These are phyloP conservation scores for Aaosphaeria pasadenensis DNA, from an alignment of 2,329 filamentous ascomycete species.

Conservation along the genomic window DNA sequence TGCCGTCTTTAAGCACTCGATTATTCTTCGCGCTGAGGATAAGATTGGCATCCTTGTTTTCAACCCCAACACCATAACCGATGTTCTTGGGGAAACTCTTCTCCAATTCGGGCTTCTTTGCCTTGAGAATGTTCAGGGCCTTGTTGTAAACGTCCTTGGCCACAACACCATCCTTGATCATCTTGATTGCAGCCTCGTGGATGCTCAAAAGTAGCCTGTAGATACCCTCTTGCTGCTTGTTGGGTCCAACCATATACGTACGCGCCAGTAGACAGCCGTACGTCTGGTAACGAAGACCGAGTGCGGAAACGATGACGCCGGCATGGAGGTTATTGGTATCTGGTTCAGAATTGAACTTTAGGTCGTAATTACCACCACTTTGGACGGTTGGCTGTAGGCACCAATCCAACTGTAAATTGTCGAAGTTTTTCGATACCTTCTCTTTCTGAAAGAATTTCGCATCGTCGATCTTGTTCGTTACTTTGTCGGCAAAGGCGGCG, in stretches of 20 bases:
- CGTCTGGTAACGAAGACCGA: conserved; percentile 92
- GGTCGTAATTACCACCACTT: conserved; percentile 92
- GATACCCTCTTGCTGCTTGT: conserved; percentile 90
- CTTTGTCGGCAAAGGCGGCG: conserved; percentile 77
- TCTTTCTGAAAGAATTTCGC: conserved; percentile 86
- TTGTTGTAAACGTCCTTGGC: conserved; percentile 92
- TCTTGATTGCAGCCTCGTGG: conserved; percentile 86
- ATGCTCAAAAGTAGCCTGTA: conserved; percentile 85
- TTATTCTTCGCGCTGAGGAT: conserved; percentile 83
- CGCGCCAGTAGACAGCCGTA: conserved; percentile 91
- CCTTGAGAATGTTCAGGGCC: conserved; percentile 73
- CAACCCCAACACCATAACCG: conserved; percentile 88
- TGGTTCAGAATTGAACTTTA: conserved; percentile 74
- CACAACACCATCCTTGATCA: conserved; percentile 79
- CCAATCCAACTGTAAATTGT: conserved; percentile 89
- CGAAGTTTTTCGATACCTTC: conserved; percentile 84
- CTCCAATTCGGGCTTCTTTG: conserved; percentile 92
- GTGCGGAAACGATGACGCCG: conserved; percentile 87
- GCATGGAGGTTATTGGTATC: conserved; percentile 81
- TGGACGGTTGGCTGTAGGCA: conserved; percentile 86
- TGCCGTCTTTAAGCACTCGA: conserved; percentile 84
- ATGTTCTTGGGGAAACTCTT: conserved; percentile 93
- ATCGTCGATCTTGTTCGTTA: conserved; percentile 89
- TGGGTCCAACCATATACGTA: conserved; percentile 95
- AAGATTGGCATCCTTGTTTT: conserved; percentile 80